Percentiles rank a stretch among this genome's conserved stretches.
Conservation (phyloP, 257 asterid species). For the Lycium barbarum region DNA sequence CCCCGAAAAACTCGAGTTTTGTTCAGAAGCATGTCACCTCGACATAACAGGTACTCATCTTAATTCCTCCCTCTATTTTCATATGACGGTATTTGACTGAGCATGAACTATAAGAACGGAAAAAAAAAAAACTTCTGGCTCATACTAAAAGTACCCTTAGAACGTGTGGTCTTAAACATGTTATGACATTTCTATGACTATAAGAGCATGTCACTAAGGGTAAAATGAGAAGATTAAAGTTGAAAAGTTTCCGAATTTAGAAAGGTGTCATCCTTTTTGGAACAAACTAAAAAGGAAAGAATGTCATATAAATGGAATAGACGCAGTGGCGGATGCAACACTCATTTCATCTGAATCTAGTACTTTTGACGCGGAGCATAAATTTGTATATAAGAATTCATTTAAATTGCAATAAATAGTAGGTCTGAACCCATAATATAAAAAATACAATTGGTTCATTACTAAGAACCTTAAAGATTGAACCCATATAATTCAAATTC, state of each 20-base stretch:
- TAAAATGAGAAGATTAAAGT: neutral
- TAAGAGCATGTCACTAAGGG: neutral
- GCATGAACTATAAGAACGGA: neutral
- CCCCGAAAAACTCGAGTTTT: constrained; percentile 72
- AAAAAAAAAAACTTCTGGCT: neutral
- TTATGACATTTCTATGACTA: neutral
- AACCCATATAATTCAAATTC: no score
- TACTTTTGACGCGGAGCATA: no score
- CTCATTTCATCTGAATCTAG: no score
- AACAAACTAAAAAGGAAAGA: neutral
- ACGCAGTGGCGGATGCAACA: neutral
- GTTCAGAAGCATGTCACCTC: constrained; percentile 86
- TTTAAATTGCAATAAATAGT: no score
- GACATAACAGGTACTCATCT: constrained; percentile 66
- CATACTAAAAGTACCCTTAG: neutral
- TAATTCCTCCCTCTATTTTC: neutral
- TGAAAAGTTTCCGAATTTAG: neutral
- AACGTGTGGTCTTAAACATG: neutral
- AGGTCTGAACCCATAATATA: no score
- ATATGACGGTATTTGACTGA: neutral
- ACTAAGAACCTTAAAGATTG: no score
- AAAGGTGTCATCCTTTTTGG: neutral
- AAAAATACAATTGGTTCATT: no score
- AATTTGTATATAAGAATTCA: no score
- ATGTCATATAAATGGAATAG: neutral